Percentiles rank a stretch among this genome's conserved stretches.
Conservation (phyloP, 2,329 filamentous ascomycete species). For the Intubia oerlemansii region DNA sequence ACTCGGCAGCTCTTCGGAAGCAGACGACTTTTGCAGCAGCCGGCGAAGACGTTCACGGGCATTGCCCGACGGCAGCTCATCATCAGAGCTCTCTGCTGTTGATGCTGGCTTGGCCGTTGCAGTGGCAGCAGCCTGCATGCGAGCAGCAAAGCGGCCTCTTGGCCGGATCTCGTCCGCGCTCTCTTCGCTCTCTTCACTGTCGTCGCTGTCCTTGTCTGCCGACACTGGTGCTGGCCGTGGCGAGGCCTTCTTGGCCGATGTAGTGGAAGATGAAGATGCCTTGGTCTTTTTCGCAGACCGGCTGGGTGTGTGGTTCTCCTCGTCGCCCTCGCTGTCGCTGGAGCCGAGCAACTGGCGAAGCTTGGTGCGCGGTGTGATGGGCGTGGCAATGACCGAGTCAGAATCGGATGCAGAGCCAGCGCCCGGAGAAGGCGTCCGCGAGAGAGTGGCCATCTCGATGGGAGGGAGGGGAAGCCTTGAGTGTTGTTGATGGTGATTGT, state of each 20-base stretch:
- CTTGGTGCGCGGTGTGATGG: slow-evolving; percentile 32
- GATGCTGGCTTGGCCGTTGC: slow-evolving; percentile 1
- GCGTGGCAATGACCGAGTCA: slow-evolving; percentile 20
- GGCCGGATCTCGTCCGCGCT: slow-evolving; percentile 32
- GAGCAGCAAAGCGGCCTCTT: slow-evolving; percentile 40
- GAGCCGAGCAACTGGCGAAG: slow-evolving; percentile 22
- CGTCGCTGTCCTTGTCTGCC: slow-evolving; percentile 21
- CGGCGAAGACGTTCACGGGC: slow-evolving; percentile 21
- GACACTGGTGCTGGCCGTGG: neutral
- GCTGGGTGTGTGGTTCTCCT: slow-evolving; percentile 1
- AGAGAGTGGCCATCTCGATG: slow-evolving; percentile 7
- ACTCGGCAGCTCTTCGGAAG: slow-evolving; percentile 10
- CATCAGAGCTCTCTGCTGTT: neutral
- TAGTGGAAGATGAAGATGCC: neutral
- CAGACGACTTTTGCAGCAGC: slow-evolving; percentile 16
- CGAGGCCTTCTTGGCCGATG: slow-evolving; percentile 4
- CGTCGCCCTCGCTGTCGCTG: slow-evolving; percentile 3
- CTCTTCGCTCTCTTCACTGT: no score
- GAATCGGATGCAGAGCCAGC: slow-evolving; percentile 22
- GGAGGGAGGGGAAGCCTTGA: no score
- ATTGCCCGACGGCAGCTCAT: slow-evolving; percentile 11
- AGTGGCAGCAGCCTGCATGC: slow-evolving; percentile 25
- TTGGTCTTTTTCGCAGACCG: slow-evolving; percentile 1
- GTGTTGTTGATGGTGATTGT: no score
- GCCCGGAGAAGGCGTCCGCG: slow-evolving; percentile 11